phyloP scores from a whole-genome alignment of 257 asterid species.

The Solanum ossicruentum region DNA sequence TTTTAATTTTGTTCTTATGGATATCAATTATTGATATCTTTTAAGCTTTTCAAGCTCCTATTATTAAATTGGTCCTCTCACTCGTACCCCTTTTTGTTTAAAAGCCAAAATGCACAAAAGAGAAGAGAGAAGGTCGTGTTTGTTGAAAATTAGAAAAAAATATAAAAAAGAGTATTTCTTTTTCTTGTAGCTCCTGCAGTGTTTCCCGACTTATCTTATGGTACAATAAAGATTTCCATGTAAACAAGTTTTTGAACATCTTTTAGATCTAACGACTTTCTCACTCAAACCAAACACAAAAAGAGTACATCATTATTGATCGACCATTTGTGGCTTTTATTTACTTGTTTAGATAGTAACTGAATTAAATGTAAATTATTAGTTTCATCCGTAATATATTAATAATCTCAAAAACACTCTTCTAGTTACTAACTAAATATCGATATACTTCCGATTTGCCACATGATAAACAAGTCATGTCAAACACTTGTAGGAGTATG shows the following conservation, averaged over 20 bases:
- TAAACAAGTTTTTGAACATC: background rate
- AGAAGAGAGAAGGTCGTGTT: background rate
- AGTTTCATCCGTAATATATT: too few species aligned
- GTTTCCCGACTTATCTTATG: background rate
- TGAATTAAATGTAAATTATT: too few species aligned
- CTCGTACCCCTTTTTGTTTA: background rate
- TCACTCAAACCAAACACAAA: background rate
- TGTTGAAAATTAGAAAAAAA: background rate
- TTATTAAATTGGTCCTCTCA: background rate
- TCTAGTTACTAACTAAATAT: too few species aligned
- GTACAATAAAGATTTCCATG: background rate
- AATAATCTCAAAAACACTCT: too few species aligned
- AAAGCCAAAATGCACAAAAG: too few species aligned
- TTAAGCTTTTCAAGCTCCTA: background rate
- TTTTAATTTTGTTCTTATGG: background rate
- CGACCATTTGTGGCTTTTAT: background rate
- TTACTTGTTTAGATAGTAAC: background rate
- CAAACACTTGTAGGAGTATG: too few species aligned
- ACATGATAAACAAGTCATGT: too few species aligned
- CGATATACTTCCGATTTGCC: too few species aligned
- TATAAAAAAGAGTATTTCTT: background rate
- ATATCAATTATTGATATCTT: background rate
- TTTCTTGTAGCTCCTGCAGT: background rate
- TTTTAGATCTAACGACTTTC: background rate
- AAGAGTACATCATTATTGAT: background rate